Evolutionary conservation across 805 yeast species (phyloP), one percentile per base, ranked within the genome.

Genomic region (Cyberlindnera mycetangii): DNA sequence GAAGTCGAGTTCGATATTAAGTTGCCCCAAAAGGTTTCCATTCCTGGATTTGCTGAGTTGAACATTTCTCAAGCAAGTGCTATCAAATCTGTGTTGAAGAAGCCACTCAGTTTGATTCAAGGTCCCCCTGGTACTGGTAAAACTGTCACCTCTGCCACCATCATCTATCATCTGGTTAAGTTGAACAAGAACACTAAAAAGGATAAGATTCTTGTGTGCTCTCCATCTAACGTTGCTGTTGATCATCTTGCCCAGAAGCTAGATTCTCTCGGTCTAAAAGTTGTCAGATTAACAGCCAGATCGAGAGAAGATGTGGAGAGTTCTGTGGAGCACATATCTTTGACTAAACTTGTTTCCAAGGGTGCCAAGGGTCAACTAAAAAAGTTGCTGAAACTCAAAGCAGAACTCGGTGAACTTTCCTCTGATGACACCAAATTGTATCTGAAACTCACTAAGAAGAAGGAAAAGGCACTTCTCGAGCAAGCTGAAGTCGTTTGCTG

Each of bases 81-180:
- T 0, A 89, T 90, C 20, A 70, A 74, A 41, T 65, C 74, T 10
- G 95, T 83, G 0, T 63, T 89, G 46, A 76, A 75, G 55, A 71
- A 79, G 52, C 96, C 95, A 2, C 69, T 89, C 35, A 78, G 93
- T 6, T 71, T 89, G 52, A 88, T 89, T 50, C 97, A 90, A 63
- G 97, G 97, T 15, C 97, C 97, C 9, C 97, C 97, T 4, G 96
- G 96, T 51, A 90, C 97, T 0, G 97, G 97, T 61, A 90, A 90
- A 60, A 90, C 97, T 1, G 95, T 88, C 14, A 89, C 96, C 0
- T 88, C 96, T 0, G 92, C 96, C 2, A 83, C 95, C 0, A 86
- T 90, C 46, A 78, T 89, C 24, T 83, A 86, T 54, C 96, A 88
- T 56, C 67, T 89, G 42, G 72, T 81, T 3, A 77, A 79, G 47